phyloP scores from a whole-genome alignment of 1,284 basidiomycete genomes.

The Neotropicomus parvogracilis region DNA sequence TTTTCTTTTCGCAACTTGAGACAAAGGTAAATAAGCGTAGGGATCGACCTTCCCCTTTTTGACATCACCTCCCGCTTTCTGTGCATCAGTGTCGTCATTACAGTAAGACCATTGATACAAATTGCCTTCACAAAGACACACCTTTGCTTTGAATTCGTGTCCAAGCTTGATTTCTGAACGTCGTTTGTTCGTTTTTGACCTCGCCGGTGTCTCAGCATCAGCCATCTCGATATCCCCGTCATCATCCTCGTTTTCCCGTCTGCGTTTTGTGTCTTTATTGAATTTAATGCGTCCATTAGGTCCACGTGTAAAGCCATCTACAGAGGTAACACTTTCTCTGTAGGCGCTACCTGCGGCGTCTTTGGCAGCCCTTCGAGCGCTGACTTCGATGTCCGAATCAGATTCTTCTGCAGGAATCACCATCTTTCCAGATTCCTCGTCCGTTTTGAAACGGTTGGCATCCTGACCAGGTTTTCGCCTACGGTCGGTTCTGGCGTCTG shows the following conservation, averaged over 20 bases:
- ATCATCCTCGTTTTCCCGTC: conserved; percentile 59
- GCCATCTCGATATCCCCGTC: conserved; percentile 69
- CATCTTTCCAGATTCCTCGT: conserved; percentile 85
- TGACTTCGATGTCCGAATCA: conserved; percentile 39
- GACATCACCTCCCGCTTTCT: conserved; percentile 92
- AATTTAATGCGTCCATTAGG: conserved; percentile 87
- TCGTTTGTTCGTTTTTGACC: conserved; percentile 55
- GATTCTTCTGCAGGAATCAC: conserved; percentile 70
- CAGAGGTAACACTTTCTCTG: conserved; percentile 74
- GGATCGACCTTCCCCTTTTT: conserved; percentile 86
- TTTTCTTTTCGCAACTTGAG: conserved; percentile 75
- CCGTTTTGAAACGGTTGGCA: conserved; percentile 83
- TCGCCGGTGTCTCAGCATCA: conserved; percentile 40
- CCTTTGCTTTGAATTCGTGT: conserved; percentile 87
- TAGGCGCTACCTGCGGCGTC: conserved; percentile 81
- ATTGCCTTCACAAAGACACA: conserved; percentile 27
- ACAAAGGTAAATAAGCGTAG: conserved; percentile 86
- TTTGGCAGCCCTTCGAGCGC: conserved; percentile 38
- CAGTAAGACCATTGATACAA: not conserved
- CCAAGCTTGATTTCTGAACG: conserved; percentile 65
- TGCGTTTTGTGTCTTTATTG: conserved; percentile 92
- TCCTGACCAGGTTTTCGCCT: conserved; percentile 83
- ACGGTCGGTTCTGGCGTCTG: conserved; percentile 52
- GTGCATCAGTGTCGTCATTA: conserved; percentile 6
- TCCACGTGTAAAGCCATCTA: conserved; percentile 86